Percentiles rank a stretch among this genome's conserved stretches.
Evolutionary conservation across 2,329 filamentous ascomycete species (phyloP).

Genomic region (Ceratocystis harringtonii): DNA sequence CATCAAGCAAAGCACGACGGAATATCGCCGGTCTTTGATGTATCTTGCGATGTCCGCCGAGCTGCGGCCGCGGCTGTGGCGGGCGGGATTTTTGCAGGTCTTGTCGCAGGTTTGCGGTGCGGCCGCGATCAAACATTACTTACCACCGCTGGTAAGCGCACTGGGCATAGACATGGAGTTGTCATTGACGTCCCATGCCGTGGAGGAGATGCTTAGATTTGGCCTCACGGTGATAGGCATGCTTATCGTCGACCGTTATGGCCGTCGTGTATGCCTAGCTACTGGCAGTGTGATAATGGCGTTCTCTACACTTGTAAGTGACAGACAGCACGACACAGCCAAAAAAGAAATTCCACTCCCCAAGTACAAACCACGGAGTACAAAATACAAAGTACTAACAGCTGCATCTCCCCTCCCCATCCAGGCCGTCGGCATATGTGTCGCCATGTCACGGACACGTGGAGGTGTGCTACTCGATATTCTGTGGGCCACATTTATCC

Average conservation of each 20-base stretch:
- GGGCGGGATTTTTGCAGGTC: constrained; percentile 41
- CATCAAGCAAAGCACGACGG: constrained; percentile 29
- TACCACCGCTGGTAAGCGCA: constrained; percentile 37
- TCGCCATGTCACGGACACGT: neutral
- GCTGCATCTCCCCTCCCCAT: constrained; percentile 24
- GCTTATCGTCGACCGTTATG: constrained; percentile 39
- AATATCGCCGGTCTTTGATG: constrained; percentile 24
- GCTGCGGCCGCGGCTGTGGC: constrained; percentile 40
- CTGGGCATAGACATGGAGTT: constrained; percentile 35
- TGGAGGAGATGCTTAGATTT: constrained; percentile 43
- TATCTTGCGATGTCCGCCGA: constrained; percentile 32
- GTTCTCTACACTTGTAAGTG: constrained; percentile 35
- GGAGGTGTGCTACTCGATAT: constrained; percentile 27
- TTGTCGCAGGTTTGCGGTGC: constrained; percentile 46
- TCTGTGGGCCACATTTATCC: constrained; percentile 39
- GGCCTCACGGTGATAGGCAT: constrained; percentile 41
- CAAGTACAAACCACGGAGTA: neutral
- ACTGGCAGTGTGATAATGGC: constrained; percentile 38
- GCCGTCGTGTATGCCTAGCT: constrained; percentile 34
- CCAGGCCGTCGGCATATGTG: constrained; percentile 25
- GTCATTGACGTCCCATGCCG: constrained; percentile 38
- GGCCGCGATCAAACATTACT: constrained; percentile 45
- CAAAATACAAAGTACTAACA: neutral
- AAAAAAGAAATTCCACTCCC: too few relatives aligned
- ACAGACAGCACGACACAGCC: constrained; percentile 28